Percentiles rank a stretch among this genome's conserved stretches.
These are phyloP conservation scores for Annulohypoxylon nitens DNA, from an alignment of 495 filamentous ascomycete species.

Conservation along the genomic window DNA sequence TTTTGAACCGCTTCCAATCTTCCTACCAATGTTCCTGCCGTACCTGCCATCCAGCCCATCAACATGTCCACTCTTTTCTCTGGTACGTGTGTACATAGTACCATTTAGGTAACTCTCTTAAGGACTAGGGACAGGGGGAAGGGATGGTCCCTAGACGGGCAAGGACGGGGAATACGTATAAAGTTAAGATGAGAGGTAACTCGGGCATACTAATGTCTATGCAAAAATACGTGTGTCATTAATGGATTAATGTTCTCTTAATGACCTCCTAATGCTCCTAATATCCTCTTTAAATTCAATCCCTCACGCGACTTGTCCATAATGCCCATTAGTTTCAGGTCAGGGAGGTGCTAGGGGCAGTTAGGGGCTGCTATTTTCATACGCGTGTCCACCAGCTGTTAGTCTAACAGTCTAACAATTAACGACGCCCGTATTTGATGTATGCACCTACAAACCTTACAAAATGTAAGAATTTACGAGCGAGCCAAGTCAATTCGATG, in stretches of 20 bases:
- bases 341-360: constrained; percentile 6
- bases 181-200: constrained; percentile 37
- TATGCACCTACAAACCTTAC: background rate
- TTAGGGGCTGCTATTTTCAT: constrained; percentile 16
- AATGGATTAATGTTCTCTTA: background rate
- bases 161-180: background rate
- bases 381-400: constrained; percentile 3
- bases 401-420: background rate
- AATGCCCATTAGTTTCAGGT: constrained; percentile 28
- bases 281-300: constrained; percentile 15
- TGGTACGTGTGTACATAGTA: background rate
- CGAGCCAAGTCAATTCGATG: constrained; percentile 1
- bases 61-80: constrained; percentile 5
- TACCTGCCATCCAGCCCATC: background rate
- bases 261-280: background rate
- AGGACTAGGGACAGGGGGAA: constrained; percentile 20
- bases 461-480: background rate
- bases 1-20: constrained; percentile 36
- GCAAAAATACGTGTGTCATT: constrained; percentile 10
- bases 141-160: constrained; percentile 1
- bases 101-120: constrained; percentile 6
- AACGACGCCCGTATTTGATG: background rate
- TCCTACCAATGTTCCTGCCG: constrained; percentile 5
- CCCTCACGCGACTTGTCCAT: constrained; percentile 35
- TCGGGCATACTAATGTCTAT: background rate